Percentiles rank a stretch among this genome's conserved stretches.
Conservation (phyloP, 495 filamentous ascomycete genomes). For the Neurospora sp. region DNA sequence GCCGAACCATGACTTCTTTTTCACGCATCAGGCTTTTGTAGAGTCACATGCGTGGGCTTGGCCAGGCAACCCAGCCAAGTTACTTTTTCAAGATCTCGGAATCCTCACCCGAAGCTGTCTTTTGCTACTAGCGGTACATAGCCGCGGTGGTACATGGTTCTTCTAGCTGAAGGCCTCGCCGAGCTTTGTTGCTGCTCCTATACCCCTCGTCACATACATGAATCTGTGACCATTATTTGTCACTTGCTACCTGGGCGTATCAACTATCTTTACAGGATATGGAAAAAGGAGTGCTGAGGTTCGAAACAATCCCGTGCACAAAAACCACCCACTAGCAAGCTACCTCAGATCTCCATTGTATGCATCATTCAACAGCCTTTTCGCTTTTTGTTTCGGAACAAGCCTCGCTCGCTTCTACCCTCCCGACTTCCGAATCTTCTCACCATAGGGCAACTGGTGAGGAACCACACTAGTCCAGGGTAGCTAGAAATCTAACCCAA, state of each 20-base stretch:
- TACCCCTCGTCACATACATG: neutral
- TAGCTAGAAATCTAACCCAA: neutral
- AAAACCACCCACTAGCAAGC: neutral
- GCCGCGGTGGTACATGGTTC: neutral
- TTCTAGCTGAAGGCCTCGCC: neutral
- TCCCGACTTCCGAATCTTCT: neutral
- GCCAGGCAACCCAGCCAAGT: neutral
- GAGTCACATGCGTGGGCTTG: neutral
- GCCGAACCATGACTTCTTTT: neutral
- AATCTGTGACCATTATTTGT: neutral
- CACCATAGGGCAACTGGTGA: neutral
- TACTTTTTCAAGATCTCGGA: neutral
- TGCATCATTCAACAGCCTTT: no score
- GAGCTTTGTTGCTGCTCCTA: neutral
- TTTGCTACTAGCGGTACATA: neutral
- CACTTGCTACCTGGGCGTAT: neutral
- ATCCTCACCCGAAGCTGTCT: neutral
- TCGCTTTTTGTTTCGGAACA: no score
- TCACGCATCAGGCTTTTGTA: neutral
- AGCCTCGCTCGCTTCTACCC: neutral
- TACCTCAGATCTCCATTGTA: neutral
- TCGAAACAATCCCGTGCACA: neutral
- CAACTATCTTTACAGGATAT: neutral
- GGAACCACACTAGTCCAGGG: neutral
- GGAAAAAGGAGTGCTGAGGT: neutral